Conservation (phyloP, 768 basidiomycete genomes). For the Pleurotus salmoneostramineus region DNA sequence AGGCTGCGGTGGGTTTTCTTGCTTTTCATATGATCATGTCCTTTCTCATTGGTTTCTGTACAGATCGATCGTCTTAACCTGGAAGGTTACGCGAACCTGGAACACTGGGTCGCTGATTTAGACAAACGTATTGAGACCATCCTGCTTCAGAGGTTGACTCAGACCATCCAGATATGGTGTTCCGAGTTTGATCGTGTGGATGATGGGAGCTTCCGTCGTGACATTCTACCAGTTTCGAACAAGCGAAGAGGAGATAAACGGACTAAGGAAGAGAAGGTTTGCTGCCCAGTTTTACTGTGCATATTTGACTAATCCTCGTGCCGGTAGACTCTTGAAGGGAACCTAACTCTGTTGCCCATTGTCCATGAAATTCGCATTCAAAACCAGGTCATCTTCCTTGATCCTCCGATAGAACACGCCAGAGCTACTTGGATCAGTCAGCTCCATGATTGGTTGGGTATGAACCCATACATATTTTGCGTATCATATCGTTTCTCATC, state of each 20-base stretch:
- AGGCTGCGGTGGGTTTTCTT: constrained; percentile 66
- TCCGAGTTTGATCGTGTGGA: constrained; percentile 77
- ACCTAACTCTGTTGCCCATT: constrained; percentile 78
- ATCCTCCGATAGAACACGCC: constrained; percentile 95
- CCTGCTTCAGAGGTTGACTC: constrained; percentile 66
- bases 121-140: constrained; percentile 82
- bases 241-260: constrained; percentile 72
- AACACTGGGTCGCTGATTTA: constrained; percentile 85
- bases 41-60: background rate
- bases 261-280: constrained; percentile 75
- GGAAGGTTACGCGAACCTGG: constrained; percentile 93
- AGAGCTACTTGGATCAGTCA: constrained; percentile 87
- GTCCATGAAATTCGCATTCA: constrained; percentile 97
- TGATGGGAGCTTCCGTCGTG: constrained; percentile 60
- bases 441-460: constrained; percentile 87
- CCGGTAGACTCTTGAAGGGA: constrained; percentile 62
- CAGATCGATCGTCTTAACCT: constrained; percentile 93
- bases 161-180: constrained; percentile 86
- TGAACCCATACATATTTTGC: constrained; percentile 6
- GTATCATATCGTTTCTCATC: background rate
- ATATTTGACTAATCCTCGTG: background rate
- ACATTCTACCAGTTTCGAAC: constrained; percentile 41
- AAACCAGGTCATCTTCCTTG: constrained; percentile 97
- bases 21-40: background rate
- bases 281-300: background rate